Base-by-base conservation (phyloP, 2,329 filamentous ascomycete species). In the Penicillium nordicum region DNA sequence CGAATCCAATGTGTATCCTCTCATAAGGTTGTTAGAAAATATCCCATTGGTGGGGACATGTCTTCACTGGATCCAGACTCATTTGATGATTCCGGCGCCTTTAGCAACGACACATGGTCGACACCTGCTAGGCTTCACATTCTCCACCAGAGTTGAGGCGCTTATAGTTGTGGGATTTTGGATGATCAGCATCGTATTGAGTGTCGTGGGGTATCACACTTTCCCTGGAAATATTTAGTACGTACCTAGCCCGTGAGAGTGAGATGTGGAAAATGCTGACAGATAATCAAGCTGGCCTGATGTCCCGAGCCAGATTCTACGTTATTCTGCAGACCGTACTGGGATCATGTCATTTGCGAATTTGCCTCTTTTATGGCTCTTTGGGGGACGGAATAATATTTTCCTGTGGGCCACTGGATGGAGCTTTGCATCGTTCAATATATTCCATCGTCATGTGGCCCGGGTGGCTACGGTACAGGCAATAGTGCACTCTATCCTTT, bases 341-440 rank as follows among this genome's bases (percentile, higher is more conserved):
- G 86, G 86, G 0, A 81, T 86, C 32, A 78, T 89, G 25, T 82
- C 84, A 0, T 83, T 86, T 61, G 83, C 82, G 4, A 87, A 87
- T 59, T 78, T 89, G 7, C 84, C 85, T 0, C 64, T 87, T 2
- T 73, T 88, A 0, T 88, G 85, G 85, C 69, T 89, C 0, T 89
- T 89, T 61, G 83, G 82, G 0, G 83, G 84, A 66, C 78, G 87
- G 10, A 90, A 89, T 59, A 88, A 89, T 50, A 65, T 85, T 0
- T 77, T 88, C 16, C 74, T 88, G 53, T 87, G 84, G 84, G 67
- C 85, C 0, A 89, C 87, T 0, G 86, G 86, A 0, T 89, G 87
- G 86, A 84, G 83, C 11, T 88, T 87, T 67, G 79, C 80, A 1
- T 85, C 84, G 0, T 89, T 84, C 64, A 89, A 84, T 61, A 79